Percentiles rank a stretch among this genome's conserved stretches.
Conservation (phyloP, 768 basidiomycete species). For the Boletus rubescentipes region DNA sequence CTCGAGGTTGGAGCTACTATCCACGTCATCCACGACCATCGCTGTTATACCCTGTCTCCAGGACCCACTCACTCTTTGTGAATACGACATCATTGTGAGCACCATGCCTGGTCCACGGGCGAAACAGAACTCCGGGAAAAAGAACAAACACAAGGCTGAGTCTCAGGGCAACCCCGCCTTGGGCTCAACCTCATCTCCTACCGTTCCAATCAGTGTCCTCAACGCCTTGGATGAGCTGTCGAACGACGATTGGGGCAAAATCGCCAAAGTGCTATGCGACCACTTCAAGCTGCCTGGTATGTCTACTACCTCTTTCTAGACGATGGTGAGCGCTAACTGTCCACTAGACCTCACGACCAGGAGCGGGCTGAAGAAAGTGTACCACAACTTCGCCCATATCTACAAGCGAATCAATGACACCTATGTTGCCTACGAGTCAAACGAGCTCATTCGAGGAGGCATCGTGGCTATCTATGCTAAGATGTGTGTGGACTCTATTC, state of each 20-base stretch:
- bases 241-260: constrained; percentile 42
- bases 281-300: constrained; percentile 53
- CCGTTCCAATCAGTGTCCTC: constrained; percentile 2
- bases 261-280: constrained; percentile 47
- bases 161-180: not conserved
- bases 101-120: constrained; percentile 26
- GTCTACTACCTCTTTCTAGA: constrained; percentile 2
- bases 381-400: constrained; percentile 51
- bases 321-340: not conserved
- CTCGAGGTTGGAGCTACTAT: too few relatives aligned
- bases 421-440: constrained; percentile 40
- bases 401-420: constrained; percentile 47
- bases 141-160: constrained; percentile 8
- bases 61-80: not conserved
- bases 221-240: constrained; percentile 18
- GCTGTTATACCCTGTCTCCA: too few relatives aligned
- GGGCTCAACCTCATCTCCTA: not conserved
- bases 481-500: constrained; percentile 56
- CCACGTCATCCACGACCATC: too few relatives aligned
- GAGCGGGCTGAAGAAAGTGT: constrained; percentile 60
- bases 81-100: not conserved
- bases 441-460: constrained; percentile 47
- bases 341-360: constrained; percentile 33
- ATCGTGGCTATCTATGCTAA: constrained; percentile 60
- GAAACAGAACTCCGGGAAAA: constrained; percentile 20